Percentiles rank a stretch among this genome's conserved stretches.
Conservation (phyloP, 164 flowering plant species). For the Saururus chinensis region DNA sequence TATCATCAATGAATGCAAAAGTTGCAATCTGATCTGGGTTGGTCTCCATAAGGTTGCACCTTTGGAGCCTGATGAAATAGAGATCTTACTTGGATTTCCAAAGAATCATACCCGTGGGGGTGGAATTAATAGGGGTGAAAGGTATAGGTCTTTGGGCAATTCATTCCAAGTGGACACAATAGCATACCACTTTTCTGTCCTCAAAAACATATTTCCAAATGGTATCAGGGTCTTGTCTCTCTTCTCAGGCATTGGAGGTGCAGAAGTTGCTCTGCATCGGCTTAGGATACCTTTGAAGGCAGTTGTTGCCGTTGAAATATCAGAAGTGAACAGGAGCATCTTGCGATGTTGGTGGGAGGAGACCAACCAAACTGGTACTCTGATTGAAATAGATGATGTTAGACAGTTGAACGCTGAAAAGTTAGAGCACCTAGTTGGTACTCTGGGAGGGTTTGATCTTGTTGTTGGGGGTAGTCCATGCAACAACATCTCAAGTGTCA, state of each 20-base stretch:
- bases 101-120: conserved; percentile 27
- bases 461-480: conserved; percentile 31
- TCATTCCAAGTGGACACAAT: conserved; percentile 38
- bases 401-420: conserved; percentile 8
- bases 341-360: conserved; percentile 38
- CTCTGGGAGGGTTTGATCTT: conserved; percentile 29
- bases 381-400: conserved; percentile 21
- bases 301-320: conserved; percentile 82
- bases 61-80: conserved; percentile 43
- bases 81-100: conserved; percentile 25
- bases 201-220: conserved; percentile 22
- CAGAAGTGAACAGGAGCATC: conserved; percentile 60
- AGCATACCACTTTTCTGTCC: conserved; percentile 29
- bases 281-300: conserved; percentile 69
- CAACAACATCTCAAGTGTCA: conserved; percentile 25
- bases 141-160: conserved; percentile 22
- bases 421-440: conserved; percentile 12
- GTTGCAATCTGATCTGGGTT: conserved; percentile 95
- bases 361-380: conserved; percentile 22
- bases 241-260: conserved; percentile 41
- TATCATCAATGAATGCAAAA: conserved; percentile 55
- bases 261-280: conserved; percentile 63
- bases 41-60: conserved; percentile 84
- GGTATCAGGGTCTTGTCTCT: conserved; percentile 29
- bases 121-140: conserved; percentile 22